Evolutionary conservation across 2,329 filamentous ascomycete genomes (phyloP), one percentile per base, ranked within the genome.

Genomic region (Aspergillus eucalypticola): DNA sequence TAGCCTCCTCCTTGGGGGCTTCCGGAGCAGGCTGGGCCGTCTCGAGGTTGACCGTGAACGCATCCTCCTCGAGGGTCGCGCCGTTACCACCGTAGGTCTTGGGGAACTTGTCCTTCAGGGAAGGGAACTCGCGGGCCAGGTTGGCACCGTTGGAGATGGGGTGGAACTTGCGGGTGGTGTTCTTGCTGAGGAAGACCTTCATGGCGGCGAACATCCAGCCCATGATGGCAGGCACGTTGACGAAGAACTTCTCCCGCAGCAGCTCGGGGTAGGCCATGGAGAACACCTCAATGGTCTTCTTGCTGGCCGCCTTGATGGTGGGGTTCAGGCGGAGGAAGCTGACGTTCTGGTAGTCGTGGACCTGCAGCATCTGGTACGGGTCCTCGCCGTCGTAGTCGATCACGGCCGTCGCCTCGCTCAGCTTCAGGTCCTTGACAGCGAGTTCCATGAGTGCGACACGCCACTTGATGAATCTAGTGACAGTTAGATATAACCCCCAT

Each of bases 201-300:
- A 92, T 88, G 56, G 88, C 83, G 19, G 82, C 81, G 74, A 90
- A 92, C 73, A 92, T 85, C 83, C 93, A 97, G 59, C 91, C 90
- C 93, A 97, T 97, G 70, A 97, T 83, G 58, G 88, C 78, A 0
- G 94, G 94, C 5, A 97, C 91, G 71, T 97, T 97, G 79, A 97
- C 90, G 73, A 97, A 97, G 83, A 93, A 97, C 82, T 97, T 97
- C 79, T 94, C 86, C 69, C 86, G 87, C 52, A 97, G 84, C 8
- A 96, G 86, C 80, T 97, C 94, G 0, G 94, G 93, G 79, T 97
- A 97, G 66, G 90, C 90, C 67, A 86, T 87, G 54, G 88, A 86
- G 74, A 97, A 92, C 54, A 90, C 83, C 63, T 90, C 84, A 74
- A 97, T 96, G 49, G 91, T 93, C 79, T 93, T 87, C 71, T 87